phyloP scores from a whole-genome alignment of 805 yeast species.

The Dipodascus geniculatus region DNA sequence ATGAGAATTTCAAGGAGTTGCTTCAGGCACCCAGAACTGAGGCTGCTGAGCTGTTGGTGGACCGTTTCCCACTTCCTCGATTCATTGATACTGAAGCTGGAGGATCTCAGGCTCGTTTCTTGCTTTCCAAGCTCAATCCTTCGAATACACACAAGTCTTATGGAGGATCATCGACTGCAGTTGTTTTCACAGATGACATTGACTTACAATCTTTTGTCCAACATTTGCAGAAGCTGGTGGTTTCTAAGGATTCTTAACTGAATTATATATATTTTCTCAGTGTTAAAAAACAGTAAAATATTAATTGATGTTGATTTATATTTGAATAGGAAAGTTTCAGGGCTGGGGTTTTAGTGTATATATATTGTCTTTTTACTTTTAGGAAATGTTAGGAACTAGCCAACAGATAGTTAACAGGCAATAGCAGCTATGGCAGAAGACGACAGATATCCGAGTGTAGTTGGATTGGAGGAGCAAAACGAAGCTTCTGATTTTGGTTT shows the following conservation, averaged over 20 bases:
- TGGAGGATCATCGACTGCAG: constrained; percentile 48
- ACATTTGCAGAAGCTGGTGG: constrained; percentile 74
- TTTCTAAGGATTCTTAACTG: background rate
- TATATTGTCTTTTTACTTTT: background rate
- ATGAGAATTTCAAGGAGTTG: constrained; percentile 74
- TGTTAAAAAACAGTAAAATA: background rate
- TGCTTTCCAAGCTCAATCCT: constrained; percentile 90
- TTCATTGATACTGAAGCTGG: constrained; percentile 97
- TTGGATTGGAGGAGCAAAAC: background rate
- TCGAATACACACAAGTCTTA: constrained; percentile 66
- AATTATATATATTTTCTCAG: background rate
- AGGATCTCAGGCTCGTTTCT: constrained; percentile 95
- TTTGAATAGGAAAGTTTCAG: background rate
- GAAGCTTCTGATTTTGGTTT: constrained; percentile 1
- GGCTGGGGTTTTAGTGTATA: background rate
- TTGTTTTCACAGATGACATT: constrained; percentile 94
- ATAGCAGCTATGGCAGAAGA: background rate
- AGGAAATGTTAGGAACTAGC: background rate
- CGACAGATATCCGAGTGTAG: background rate
- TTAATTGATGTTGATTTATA: too few relatives aligned
- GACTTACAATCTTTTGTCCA: constrained; percentile 90
- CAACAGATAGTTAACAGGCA: too few relatives aligned
- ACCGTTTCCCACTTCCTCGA: constrained; percentile 95
- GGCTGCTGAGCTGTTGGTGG: constrained; percentile 82
- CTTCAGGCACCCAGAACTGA: constrained; percentile 84